These are phyloP conservation scores for Astrephomene gubernaculifera DNA, from an alignment of 139 green algal genomes.

Conservation along the genomic window DNA sequence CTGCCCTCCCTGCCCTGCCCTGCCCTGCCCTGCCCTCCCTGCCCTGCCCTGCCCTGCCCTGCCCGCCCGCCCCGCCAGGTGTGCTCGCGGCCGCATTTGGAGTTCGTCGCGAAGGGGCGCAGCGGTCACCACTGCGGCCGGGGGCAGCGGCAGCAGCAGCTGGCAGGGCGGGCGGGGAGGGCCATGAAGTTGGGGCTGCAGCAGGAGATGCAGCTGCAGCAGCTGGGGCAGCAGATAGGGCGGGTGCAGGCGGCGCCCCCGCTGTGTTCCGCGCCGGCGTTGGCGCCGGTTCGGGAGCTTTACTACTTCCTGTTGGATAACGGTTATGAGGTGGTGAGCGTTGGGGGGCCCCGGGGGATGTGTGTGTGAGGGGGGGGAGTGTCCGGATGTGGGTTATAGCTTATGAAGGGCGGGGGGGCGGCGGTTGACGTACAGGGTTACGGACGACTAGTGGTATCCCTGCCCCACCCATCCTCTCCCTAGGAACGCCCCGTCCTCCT, in stretches of 20 bases:
- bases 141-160: neutral
- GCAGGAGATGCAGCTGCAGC: neutral
- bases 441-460: too few species aligned
- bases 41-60: neutral
- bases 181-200: neutral
- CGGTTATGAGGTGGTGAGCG: slow-evolving; percentile 17
- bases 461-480: too few species aligned
- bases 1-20: too few species aligned
- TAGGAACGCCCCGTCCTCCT: too few species aligned
- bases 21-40: too few species aligned
- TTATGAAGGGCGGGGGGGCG: too few species aligned
- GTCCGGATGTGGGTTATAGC: too few species aligned
- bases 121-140: neutral
- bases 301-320: slow-evolving; percentile 34
- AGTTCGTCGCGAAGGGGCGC: neutral
- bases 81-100: neutral
- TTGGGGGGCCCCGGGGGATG: too few species aligned
- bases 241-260: neutral
- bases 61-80: neutral
- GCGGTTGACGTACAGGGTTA: too few species aligned
- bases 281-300: slow-evolving; percentile 14
- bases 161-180: neutral
- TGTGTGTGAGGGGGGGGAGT: neutral
- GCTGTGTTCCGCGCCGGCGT: slow-evolving; percentile 27
- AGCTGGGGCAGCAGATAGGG: neutral